phyloP scores from a whole-genome alignment of 257 asterid species.

The Voacanga thouarsii region DNA sequence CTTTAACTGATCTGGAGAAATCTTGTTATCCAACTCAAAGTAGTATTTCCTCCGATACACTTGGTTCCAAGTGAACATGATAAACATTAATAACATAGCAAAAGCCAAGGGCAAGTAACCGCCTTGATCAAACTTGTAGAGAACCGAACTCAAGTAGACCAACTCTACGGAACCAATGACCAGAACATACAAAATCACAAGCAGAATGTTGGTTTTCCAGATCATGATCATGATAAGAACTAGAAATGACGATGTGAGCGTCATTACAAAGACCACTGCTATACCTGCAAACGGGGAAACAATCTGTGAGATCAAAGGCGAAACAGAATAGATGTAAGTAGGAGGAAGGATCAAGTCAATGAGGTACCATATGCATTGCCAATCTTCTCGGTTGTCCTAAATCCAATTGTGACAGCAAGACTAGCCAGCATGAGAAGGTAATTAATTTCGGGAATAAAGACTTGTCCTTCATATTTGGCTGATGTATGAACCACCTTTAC shows the following conservation, averaged over 20 bases:
- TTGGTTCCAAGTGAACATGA: constrained; percentile 51
- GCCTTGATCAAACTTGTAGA: constrained; percentile 51
- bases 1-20: constrained; percentile 33
- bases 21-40: constrained; percentile 50
- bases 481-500: constrained; percentile 55
- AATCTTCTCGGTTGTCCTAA: constrained; percentile 34
- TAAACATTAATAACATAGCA: constrained; percentile 34
- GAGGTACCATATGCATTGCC: constrained; percentile 60
- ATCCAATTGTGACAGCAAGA: constrained; percentile 41
- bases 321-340: no score
- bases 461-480: constrained; percentile 45
- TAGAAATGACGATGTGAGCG: constrained; percentile 43
- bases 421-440: constrained; percentile 55
- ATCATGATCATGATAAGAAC: constrained; percentile 54
- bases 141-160: constrained; percentile 43
- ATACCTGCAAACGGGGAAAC: constrained; percentile 34
- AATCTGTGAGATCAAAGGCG: neutral
- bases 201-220: constrained; percentile 53
- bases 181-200: constrained; percentile 28
- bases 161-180: constrained; percentile 40
- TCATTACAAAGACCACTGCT: constrained; percentile 60
- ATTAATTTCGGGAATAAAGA: constrained; percentile 52
- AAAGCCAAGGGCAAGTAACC: constrained; percentile 55
- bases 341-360: neutral
- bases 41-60: constrained; percentile 43